Percentiles rank a stretch among this genome's conserved stretches.
Evolutionary conservation across 257 asterid genomes (phyloP).

Genomic region (Nicotiana undulata): DNA sequence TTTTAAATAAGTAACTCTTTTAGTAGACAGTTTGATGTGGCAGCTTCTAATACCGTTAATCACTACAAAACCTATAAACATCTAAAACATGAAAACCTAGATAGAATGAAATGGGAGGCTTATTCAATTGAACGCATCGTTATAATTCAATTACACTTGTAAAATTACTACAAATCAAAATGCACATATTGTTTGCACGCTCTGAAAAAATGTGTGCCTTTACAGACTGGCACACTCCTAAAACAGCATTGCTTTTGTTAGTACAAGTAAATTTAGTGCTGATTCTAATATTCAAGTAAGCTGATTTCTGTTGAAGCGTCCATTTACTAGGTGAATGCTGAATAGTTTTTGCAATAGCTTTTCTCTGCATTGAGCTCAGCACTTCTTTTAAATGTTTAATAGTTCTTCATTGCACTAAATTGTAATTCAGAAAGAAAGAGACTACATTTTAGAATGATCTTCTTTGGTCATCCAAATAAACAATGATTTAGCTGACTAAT

Average conservation of each 20-base stretch:
- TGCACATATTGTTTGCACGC: not conserved
- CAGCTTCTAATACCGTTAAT: not conserved
- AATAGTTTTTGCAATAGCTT: not conserved
- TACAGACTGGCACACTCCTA: not conserved
- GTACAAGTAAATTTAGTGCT: not conserved
- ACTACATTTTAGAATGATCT: not conserved
- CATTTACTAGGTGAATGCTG: not conserved
- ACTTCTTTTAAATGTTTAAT: not conserved
- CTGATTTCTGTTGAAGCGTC: not conserved
- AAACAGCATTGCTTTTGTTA: not conserved
- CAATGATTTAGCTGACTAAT: not conserved
- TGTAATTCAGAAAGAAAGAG: not conserved
- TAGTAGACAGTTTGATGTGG: not conserved
- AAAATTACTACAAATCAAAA: not conserved
- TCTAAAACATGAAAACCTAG: not conserved
- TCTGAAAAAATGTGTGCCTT: not conserved
- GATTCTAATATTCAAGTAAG: not conserved
- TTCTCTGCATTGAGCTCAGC: not conserved
- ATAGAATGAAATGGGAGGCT: not conserved
- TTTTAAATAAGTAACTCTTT: not conserved
- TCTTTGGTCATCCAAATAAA: not conserved
- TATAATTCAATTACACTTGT: not conserved
- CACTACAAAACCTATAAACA: not conserved
- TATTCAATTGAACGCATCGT: too few relatives aligned
- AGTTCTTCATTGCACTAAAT: not conserved